Conservation (phyloP, 2,329 filamentous ascomycete species). For the Lachnellula hyalina region DNA sequence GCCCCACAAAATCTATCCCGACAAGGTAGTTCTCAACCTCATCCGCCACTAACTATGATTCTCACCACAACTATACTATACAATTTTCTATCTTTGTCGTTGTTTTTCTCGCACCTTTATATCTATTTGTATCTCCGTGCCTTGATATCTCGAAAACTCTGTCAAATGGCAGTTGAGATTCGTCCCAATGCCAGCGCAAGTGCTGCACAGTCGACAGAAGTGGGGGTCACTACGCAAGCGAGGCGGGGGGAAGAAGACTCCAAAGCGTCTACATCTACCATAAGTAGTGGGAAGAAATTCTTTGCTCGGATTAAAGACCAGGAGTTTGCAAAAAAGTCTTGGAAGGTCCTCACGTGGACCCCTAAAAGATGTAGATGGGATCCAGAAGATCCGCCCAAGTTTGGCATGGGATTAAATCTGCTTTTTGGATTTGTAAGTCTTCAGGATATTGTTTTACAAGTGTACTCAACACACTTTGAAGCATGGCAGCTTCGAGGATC, state of each 20-base stretch:
- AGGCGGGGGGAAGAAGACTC: not conserved
- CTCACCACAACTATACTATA: too few species aligned
- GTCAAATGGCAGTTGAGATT: not conserved
- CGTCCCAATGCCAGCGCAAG: not conserved
- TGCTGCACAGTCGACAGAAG: not conserved
- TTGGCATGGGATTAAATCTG: conserved; percentile 64
- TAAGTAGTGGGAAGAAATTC: conserved; percentile 8
- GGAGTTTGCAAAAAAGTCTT: conserved; percentile 10
- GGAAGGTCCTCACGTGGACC: conserved; percentile 46
- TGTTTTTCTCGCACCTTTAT: too few species aligned
- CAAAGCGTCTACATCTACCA: conserved; percentile 3
- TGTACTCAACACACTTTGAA: too few species aligned
- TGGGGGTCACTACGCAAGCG: not conserved
- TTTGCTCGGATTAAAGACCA: conserved; percentile 15
- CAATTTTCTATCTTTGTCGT: too few species aligned
- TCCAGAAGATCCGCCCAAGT: conserved; percentile 57
- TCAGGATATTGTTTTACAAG: not conserved
- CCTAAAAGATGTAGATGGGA: conserved; percentile 66
- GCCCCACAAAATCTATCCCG: not conserved
- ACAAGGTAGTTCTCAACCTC: not conserved
- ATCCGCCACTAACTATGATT: too few species aligned
- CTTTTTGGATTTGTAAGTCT: conserved; percentile 48
- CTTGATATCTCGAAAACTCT: not conserved
- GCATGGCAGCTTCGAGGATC: too few species aligned
- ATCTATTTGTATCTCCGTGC: too few species aligned